These are phyloP conservation scores for Tagetes patula DNA, from an alignment of 129 eudicot genomes.

Conservation along the genomic window DNA sequence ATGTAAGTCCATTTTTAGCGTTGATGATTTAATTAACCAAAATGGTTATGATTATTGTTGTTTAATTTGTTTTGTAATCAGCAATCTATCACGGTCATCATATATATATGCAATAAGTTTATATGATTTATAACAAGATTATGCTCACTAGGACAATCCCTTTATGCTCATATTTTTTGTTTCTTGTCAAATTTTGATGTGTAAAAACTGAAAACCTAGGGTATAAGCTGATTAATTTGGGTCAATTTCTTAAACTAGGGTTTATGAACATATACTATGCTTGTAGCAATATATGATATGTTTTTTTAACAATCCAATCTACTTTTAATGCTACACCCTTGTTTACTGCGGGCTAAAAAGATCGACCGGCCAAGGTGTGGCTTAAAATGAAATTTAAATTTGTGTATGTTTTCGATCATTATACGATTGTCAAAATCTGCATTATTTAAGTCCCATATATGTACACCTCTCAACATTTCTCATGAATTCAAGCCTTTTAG, in stretches of 20 bases:
- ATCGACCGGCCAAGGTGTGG: too few relatives aligned
- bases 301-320: too few relatives aligned
- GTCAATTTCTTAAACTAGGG: not conserved
- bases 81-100: slow-evolving; percentile 21
- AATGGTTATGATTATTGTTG: slow-evolving; percentile 20
- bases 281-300: too few relatives aligned
- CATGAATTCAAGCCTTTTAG: too few relatives aligned
- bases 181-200: slow-evolving; percentile 6
- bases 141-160: not conserved
- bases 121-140: slow-evolving; percentile 3
- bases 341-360: too few relatives aligned
- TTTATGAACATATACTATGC: not conserved
- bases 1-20: slow-evolving; percentile 30
- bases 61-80: not conserved
- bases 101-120: slow-evolving; percentile 5
- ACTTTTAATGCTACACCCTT: too few relatives aligned
- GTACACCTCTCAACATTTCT: too few relatives aligned
- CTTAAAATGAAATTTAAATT: too few relatives aligned
- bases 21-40: slow-evolving; percentile 14
- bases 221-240: slow-evolving; percentile 2
- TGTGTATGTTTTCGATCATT: too few relatives aligned
- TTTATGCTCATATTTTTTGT: not conserved
- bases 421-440: too few relatives aligned
- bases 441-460: too few relatives aligned
- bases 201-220: not conserved